Evolutionary conservation across 2,329 filamentous ascomycete species (phyloP).

Genomic region (Fusarium sp.): DNA sequence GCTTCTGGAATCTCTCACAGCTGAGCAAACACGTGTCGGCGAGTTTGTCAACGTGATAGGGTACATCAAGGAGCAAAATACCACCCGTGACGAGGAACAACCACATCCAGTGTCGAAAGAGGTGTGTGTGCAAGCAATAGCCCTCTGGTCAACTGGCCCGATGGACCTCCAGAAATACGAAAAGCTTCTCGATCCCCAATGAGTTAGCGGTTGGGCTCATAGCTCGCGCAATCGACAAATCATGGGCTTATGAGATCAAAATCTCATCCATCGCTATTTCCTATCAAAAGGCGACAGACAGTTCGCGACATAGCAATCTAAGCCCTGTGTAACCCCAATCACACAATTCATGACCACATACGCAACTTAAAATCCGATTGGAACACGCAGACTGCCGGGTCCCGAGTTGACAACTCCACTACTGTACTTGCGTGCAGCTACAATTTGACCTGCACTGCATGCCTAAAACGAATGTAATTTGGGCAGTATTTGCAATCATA

Average conservation of each 20-base stretch:
- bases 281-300: background rate
- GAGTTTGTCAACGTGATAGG: conserved; percentile 92
- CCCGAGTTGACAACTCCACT: conserved; percentile 44
- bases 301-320: conserved; percentile 28
- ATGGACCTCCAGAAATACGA: conserved; percentile 81
- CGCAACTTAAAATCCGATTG: conserved; percentile 44
- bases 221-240: conserved; percentile 7
- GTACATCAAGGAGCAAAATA: conserved; percentile 68
- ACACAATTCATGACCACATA: conserved; percentile 36
- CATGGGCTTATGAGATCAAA: conserved; percentile 14
- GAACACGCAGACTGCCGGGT: conserved; percentile 41
- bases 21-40: conserved; percentile 76
- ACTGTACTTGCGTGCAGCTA: conserved; percentile 39
- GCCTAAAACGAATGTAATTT: conserved; percentile 37
- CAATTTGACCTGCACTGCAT: conserved; percentile 41
- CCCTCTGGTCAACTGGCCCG: conserved; percentile 82
- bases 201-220: background rate
- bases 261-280: conserved; percentile 5
- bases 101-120: conserved; percentile 30
- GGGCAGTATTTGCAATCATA: conserved; percentile 42
- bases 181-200: conserved; percentile 58
- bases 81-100: conserved; percentile 16
- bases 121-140: conserved; percentile 76
- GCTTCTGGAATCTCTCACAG: conserved; percentile 74
- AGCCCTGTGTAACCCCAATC: conserved; percentile 7